Percentiles rank a stretch among this genome's conserved stretches.
phyloP scores from a whole-genome alignment of 768 basidiomycete genomes.

The Suillus cothurnatus region DNA sequence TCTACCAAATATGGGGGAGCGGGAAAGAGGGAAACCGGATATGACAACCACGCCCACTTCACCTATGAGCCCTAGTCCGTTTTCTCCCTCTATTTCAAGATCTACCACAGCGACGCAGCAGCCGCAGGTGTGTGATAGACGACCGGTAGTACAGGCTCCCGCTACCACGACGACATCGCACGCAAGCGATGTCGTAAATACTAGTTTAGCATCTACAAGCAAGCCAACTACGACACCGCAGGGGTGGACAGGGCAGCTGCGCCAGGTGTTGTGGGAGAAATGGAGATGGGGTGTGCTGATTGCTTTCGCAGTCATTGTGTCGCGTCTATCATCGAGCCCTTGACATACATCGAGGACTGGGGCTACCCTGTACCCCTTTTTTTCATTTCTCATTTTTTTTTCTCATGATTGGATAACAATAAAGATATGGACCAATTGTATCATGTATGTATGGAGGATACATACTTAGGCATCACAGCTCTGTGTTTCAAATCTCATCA shows the following conservation, averaged over 20 bases:
- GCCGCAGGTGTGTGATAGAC: conserved; percentile 23
- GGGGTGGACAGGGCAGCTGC: conserved; percentile 64
- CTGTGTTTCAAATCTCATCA: not conserved
- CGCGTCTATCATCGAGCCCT: conserved; percentile 63
- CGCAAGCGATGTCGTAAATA: conserved; percentile 8
- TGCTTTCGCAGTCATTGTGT: conserved; percentile 75
- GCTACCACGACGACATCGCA: conserved; percentile 20
- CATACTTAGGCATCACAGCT: conserved; percentile 3
- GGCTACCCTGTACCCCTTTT: conserved; percentile 11
- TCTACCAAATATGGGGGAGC: conserved; percentile 92
- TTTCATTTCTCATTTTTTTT: conserved; percentile 6
- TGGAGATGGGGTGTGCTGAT: conserved; percentile 85
- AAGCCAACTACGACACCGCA: conserved; percentile 35
- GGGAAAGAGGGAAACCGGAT: conserved; percentile 59
- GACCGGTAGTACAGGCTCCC: conserved; percentile 20
- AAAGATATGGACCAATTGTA: conserved; percentile 8
- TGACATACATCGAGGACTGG: conserved; percentile 17
- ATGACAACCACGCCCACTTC: conserved; percentile 27
- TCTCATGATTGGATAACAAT: conserved; percentile 6
- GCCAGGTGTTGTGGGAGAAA: conserved; percentile 75
- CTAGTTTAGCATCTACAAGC: conserved; percentile 25
- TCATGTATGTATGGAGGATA: conserved; percentile 5
- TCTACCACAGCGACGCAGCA: conserved; percentile 25
- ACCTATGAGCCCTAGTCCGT: conserved; percentile 20
- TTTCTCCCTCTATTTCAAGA: conserved; percentile 15